phyloP scores from a whole-genome alignment of 139 green algal species.

The Chlamydomonas sphaeroides region DNA sequence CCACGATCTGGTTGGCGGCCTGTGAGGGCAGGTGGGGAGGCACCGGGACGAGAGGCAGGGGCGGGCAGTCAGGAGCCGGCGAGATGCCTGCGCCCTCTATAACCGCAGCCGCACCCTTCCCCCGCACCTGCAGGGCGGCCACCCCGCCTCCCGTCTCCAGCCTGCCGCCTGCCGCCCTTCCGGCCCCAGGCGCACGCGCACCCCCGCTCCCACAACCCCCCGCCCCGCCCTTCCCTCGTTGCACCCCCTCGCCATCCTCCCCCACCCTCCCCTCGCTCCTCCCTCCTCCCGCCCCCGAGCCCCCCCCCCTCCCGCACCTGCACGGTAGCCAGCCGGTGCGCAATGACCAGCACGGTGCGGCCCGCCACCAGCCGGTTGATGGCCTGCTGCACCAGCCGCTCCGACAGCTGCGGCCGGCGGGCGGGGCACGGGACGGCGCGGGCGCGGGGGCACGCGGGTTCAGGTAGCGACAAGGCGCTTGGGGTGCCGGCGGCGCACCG shows the following conservation, averaged over 20 bases:
- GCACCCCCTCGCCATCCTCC: neutral
- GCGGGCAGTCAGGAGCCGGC: too few species aligned
- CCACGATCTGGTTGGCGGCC: slow-evolving; percentile 83
- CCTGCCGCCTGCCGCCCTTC: neutral
- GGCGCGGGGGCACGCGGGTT: too few species aligned
- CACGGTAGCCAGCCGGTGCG: slow-evolving; percentile 86
- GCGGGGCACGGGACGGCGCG: too few species aligned
- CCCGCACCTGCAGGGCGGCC: too few species aligned
- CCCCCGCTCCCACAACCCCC: neutral
- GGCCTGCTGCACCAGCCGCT: slow-evolving; percentile 87
- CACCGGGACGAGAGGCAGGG: neutral
- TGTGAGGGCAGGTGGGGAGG: slow-evolving; percentile 42
- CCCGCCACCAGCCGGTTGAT: slow-evolving; percentile 85
- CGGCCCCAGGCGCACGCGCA: neutral
- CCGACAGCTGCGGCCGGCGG: too few species aligned
- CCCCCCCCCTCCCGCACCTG: slow-evolving; percentile 46
- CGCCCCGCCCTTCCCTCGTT: neutral
- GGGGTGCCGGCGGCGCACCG: too few species aligned
- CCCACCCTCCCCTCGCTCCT: neutral
- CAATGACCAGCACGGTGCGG: slow-evolving; percentile 94
- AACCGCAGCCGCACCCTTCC: too few species aligned
- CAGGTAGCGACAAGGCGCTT: too few species aligned
- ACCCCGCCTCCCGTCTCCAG: neutral
- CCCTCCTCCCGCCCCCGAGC: neutral
- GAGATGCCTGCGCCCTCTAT: too few species aligned